Percentiles rank a stretch among this genome's conserved stretches.
Evolutionary conservation across 805 yeast genomes (phyloP).

Genomic region (Saccharomycopsis sp.): DNA sequence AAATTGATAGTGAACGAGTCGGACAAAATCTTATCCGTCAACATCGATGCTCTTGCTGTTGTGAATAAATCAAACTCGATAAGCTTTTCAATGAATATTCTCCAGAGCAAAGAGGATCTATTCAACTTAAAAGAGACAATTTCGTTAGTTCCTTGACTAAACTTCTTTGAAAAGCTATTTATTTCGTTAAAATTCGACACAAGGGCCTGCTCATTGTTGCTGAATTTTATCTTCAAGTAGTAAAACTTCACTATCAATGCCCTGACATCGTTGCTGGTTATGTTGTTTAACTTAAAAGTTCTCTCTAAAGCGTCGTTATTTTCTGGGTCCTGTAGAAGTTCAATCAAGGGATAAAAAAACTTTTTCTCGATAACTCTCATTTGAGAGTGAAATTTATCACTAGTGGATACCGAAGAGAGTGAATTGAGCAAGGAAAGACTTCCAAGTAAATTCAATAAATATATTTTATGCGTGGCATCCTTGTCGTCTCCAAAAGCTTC

Average conservation of each 20-base stretch:
- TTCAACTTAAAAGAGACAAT: not conserved
- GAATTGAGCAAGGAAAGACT: conserved; percentile 5
- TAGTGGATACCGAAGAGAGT: not conserved
- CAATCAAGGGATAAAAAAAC: conserved; percentile 10
- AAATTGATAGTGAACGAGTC: conserved; percentile 4
- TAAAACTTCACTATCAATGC: conserved; percentile 10
- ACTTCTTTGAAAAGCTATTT: conserved; percentile 3
- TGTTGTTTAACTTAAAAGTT: conserved; percentile 1
- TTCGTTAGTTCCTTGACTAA: not conserved
- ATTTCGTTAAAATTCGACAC: conserved; percentile 4
- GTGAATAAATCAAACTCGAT: conserved; percentile 4
- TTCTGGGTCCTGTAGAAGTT: not conserved
- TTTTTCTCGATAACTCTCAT: conserved; percentile 2
- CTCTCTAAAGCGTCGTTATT: not conserved
- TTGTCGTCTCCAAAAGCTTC: not conserved
- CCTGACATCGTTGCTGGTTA: not conserved
- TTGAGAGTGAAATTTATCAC: not conserved
- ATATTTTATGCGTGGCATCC: not conserved
- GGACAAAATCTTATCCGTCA: conserved; percentile 7
- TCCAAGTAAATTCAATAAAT: not conserved
- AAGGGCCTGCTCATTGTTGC: conserved; percentile 3
- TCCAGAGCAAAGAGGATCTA: conserved; percentile 9
- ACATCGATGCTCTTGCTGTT: not conserved
- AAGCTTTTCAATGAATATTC: conserved; percentile 6
- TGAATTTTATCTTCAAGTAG: conserved; percentile 8